Conservation (phyloP, 2,329 filamentous ascomycete genomes). For the Fusarium euwallaceae region DNA sequence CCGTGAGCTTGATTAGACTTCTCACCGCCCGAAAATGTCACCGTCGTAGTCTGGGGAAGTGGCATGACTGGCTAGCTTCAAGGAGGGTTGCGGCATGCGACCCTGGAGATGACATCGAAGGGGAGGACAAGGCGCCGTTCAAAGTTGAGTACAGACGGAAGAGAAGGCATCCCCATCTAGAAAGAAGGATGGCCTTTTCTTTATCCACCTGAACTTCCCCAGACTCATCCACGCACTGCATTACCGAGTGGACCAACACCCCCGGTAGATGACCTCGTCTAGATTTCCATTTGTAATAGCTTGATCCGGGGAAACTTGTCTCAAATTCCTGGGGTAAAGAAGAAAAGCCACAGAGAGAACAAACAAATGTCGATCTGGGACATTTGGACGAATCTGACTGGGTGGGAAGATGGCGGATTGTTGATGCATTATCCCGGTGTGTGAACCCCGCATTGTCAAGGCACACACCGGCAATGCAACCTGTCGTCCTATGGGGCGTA, state of each 20-base stretch:
- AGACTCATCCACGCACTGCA: not conserved
- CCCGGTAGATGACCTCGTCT: not conserved
- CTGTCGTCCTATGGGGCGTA: not conserved
- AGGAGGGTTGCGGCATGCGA: not conserved
- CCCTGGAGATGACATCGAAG: not conserved
- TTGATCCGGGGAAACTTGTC: not conserved
- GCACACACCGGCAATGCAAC: conserved; percentile 1
- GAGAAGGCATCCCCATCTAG: not conserved
- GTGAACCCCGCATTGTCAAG: not conserved
- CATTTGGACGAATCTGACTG: conserved; percentile 1
- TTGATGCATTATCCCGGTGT: not conserved
- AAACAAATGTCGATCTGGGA: conserved; percentile 3
- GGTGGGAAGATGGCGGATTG: not conserved
- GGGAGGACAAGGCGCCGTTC: not conserved
- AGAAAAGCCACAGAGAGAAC: not conserved
- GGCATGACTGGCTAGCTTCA: not conserved
- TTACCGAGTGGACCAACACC: not conserved
- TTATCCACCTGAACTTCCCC: not conserved
- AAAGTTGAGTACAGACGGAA: not conserved
- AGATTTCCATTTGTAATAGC: conserved; percentile 4
- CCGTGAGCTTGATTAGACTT: not conserved
- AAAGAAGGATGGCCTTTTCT: not conserved
- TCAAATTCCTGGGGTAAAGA: not conserved
- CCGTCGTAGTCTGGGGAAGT: not conserved
- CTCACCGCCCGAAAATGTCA: not conserved